Conservation (phyloP, 2,329 filamentous ascomycete genomes). For the Keithomyces neogunnii region DNA sequence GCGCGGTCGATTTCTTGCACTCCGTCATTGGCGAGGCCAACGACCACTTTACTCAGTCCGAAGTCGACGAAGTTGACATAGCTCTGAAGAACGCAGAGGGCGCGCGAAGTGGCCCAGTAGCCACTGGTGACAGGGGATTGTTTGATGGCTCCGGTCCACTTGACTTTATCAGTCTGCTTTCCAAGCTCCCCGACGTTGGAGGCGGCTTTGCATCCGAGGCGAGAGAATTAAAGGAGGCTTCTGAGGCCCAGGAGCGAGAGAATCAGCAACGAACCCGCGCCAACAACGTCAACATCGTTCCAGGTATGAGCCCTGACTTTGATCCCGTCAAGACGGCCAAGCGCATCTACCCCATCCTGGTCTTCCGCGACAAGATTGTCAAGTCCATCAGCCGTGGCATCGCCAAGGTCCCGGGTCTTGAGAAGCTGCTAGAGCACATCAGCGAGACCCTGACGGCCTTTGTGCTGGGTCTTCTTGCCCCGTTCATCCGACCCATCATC, state of each 20-base stretch:
- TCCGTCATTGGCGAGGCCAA: constrained; percentile 70
- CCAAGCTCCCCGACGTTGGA: constrained; percentile 65
- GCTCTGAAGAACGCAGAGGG: constrained; percentile 62
- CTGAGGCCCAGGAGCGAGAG: constrained; percentile 54
- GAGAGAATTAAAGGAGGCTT: constrained; percentile 49
- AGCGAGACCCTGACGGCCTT: constrained; percentile 89
- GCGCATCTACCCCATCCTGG: constrained; percentile 89
- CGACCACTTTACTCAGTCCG: constrained; percentile 78
- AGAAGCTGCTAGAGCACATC: constrained; percentile 86
- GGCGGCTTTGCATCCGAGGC: constrained; percentile 60
- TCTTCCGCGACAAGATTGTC: constrained; percentile 91
- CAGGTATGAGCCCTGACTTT: constrained; percentile 66
- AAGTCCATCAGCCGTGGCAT: constrained; percentile 78
- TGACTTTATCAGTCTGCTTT: constrained; percentile 64
- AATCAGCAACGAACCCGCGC: constrained; percentile 33
- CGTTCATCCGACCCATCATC: constrained; percentile 89
- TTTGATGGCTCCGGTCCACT: constrained; percentile 30
- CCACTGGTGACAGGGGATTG: constrained; percentile 31
- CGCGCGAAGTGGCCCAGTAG: constrained; percentile 24
- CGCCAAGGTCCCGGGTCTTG: constrained; percentile 84
- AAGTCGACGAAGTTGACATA: constrained; percentile 72
- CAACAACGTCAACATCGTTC: constrained; percentile 51
- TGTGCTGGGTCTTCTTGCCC: constrained; percentile 80
- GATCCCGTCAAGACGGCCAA: constrained; percentile 68
- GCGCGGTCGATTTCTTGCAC: constrained; percentile 76